Base-by-base conservation (phyloP, 805 yeast genomes). In the Saturnispora quitensis region DNA sequence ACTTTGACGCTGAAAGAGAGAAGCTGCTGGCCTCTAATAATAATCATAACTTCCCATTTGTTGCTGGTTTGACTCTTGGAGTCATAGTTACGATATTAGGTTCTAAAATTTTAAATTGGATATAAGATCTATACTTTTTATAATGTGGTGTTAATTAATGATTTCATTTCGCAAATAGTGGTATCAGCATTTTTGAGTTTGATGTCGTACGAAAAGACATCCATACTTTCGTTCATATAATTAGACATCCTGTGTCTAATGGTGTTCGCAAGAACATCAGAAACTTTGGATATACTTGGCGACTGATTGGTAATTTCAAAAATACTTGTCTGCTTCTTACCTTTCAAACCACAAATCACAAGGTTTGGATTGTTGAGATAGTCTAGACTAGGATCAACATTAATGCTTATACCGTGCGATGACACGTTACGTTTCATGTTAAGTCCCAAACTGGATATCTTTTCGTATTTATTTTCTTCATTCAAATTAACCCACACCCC, bases 381-480 rank as follows among this genome's bases (percentile, higher is more conserved):
- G 38, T 78, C 73, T 43, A 89, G 72, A 60, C 89, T 89, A 0
- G 96, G 89, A 33, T 62, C 55, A 2, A 86, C 82, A 62, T 93
- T 93, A 43, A 93, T 75, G 1, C 91, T 87, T 15, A 91, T 73
- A 0, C 99, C 99, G 68, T 90, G 96, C 0, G 93, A 81, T 0
- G 97, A 88, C 33, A 93, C 76, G 12, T 86, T 81, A 53, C 97
- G 71, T 55, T 89, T 83, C 6, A 91, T 82, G 60, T 89, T 89
- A 48, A 91, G 81, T 0, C 99, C 99, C 4, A 95, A 78, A 24
- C 97, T 86, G 1, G 96, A 90, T 33, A 93, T 84, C 65, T 93
- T 90, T 31, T 68, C 61, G 13, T 69, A 68, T 43, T 66, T 64
- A 0, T 35, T 24, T 6, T 47, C 44, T 17, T 53, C 36, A 1